Base-by-base conservation (phyloP, 2,329 filamentous ascomycete genomes). In the Taxawa tesnikishii region DNA sequence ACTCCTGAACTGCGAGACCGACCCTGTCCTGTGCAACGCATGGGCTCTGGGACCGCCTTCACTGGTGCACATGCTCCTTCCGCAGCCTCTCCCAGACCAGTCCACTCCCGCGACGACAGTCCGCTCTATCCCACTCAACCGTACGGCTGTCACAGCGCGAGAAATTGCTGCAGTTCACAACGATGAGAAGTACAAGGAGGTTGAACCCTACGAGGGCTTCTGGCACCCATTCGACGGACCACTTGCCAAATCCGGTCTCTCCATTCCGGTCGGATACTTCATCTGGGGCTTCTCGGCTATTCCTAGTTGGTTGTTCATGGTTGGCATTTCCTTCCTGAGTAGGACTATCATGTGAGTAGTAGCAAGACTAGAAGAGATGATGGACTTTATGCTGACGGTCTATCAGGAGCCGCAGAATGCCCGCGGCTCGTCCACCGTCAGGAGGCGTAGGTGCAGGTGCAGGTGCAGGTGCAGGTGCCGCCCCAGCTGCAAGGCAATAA, bases 211-310 rank as follows among this genome's bases (percentile, higher is more conserved):
- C 43, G 73, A 82, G 43, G 77, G 79, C 31, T 63, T 67, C 50
- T 84, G 81, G 66, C 82, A 88, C 55, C 82, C 82, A 39, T 79
- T 84, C 50, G 71, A 83, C 47, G 79, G 82, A 40, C 58, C 62
- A 39, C 59, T 81, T 26, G 74, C 73, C 38, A 58, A 80, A 61
- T 67, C 71, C 41, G 67, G 70, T 41, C 46, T 83, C 17, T 62
- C 69, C 18, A 57, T 79, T 32, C 77, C 79, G 24, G 56, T 79
- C 26, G 82, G 68, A 36, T 85, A 82, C 51, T 43, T 69, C 31
- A 63, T 83, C 44, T 84, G 73, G 71, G 65, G 49, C 17, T 65
- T 78, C 47, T 59, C 64, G 19, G 59, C 64, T 53, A 62, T 77
- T 42, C 74, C 74, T 3, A 74, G 67, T 44, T 88, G 82, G 82